A percentile compares a stretch with the other conserved stretches of the same genome.
phyloP scores from a whole-genome alignment of 176 grass and related monocot genomes.

The Paspalum vaginatum region DNA sequence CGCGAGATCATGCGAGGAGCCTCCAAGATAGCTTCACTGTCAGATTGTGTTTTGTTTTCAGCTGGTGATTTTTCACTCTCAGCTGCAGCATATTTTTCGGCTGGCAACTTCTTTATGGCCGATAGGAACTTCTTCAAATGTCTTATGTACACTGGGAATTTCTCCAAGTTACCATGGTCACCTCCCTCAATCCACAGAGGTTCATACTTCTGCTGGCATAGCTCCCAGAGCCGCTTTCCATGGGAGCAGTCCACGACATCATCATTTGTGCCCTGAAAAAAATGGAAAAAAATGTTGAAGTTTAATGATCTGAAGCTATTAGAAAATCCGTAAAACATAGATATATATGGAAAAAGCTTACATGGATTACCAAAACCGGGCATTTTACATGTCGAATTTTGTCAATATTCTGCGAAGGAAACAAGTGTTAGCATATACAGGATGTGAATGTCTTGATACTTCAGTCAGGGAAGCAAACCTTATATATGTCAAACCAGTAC shows the following conservation, averaged over 20 bases:
- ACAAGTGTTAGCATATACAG: slow-evolving; percentile 27
- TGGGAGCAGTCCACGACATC: slow-evolving; percentile 73
- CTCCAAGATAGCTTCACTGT: slow-evolving; percentile 44
- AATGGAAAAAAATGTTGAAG: neutral
- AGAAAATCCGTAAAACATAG: neutral
- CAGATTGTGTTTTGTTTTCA: slow-evolving; percentile 38
- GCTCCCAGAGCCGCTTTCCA: slow-evolving; percentile 84
- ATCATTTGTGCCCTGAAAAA: slow-evolving; percentile 81
- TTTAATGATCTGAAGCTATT: slow-evolving; percentile 28
- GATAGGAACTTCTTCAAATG: slow-evolving; percentile 82
- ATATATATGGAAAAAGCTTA: slow-evolving; percentile 51
- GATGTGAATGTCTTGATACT: slow-evolving; percentile 3
- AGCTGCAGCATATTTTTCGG: slow-evolving; percentile 30
- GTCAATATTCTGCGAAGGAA: slow-evolving; percentile 79
- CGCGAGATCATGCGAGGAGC: slow-evolving; percentile 50
- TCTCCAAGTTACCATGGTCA: slow-evolving; percentile 78
- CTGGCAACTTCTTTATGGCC: slow-evolving; percentile 58
- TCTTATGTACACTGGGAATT: slow-evolving; percentile 73
- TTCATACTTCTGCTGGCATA: slow-evolving; percentile 88
- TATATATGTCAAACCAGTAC: slow-evolving; percentile 98
- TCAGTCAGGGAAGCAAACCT: slow-evolving; percentile 54
- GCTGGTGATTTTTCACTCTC: slow-evolving; percentile 46
- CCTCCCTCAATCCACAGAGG: slow-evolving; percentile 93
- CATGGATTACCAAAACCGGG: slow-evolving; percentile 85
- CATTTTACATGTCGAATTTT: slow-evolving; percentile 84